Evolutionary conservation across 2,329 filamentous ascomycete species (phyloP).

Genomic region (Arthrobotrys sinensis): DNA sequence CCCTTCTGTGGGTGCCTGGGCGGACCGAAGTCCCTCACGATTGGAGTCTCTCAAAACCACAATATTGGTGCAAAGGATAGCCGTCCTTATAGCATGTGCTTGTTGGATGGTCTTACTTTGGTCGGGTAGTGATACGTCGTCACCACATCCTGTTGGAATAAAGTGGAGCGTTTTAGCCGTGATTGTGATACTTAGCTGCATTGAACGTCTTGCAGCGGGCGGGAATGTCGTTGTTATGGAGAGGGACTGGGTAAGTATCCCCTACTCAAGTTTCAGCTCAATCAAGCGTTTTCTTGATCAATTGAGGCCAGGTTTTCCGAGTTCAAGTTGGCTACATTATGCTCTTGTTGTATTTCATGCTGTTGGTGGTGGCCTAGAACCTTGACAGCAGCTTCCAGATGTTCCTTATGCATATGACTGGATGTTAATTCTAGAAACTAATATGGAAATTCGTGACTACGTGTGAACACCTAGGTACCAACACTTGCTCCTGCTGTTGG

Average conservation of each 20-base stretch:
- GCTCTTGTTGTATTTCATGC: conserved; percentile 46
- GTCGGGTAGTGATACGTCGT: conserved; percentile 8
- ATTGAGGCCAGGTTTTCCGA: neutral
- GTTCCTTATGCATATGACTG: neutral
- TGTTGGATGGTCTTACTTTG: conserved; percentile 68
- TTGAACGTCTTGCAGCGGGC: conserved; percentile 68
- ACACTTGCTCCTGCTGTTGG: conserved; percentile 64
- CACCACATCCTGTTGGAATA: neutral
- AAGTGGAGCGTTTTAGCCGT: conserved; percentile 65
- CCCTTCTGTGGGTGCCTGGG: conserved; percentile 68
- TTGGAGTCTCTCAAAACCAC: conserved; percentile 68
- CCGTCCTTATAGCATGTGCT: conserved; percentile 68
- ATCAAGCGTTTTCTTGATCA: neutral
- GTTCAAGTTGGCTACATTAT: neutral
- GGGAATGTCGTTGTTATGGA: conserved; percentile 71
- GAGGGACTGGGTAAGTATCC: conserved; percentile 68
- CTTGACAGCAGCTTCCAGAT: neutral
- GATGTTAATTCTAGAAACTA: conserved; percentile 56
- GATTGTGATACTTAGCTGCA: conserved; percentile 67
- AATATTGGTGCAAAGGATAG: conserved; percentile 68
- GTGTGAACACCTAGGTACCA: conserved; percentile 66
- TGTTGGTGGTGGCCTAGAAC: neutral
- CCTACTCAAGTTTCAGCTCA: neutral
- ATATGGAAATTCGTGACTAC: conserved; percentile 60
- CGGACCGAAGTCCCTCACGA: conserved; percentile 68